Conservation (phyloP, 2,329 filamentous ascomycete species). For the Aureobasidium lini region DNA sequence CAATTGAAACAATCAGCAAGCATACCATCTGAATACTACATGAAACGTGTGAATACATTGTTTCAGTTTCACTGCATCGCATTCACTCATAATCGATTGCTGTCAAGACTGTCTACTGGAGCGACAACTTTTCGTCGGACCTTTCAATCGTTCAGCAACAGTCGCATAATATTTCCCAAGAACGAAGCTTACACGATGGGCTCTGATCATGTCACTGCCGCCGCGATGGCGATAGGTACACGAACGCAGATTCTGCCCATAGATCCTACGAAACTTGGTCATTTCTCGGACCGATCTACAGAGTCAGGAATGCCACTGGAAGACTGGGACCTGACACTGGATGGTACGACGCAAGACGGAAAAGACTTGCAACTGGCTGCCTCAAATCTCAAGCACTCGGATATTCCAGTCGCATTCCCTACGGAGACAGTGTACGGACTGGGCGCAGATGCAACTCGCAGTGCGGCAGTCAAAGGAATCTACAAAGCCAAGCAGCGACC, state of each 20-base stretch:
- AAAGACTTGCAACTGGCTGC: slow-evolving; percentile 58
- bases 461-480: slow-evolving; percentile 78
- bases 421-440: slow-evolving; percentile 97
- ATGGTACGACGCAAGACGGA: slow-evolving; percentile 36
- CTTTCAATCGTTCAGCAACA: neutral
- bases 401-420: slow-evolving; percentile 84
- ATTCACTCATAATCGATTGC: neutral
- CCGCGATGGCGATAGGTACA: neutral
- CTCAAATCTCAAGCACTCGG: slow-evolving; percentile 53
- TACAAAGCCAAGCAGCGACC: slow-evolving; percentile 85
- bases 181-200: neutral
- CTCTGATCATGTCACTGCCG: neutral
- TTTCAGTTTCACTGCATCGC: too few species aligned
- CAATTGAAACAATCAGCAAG: neutral
- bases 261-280: slow-evolving; percentile 33
- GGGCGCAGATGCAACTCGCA: slow-evolving; percentile 89
- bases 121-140: neutral
- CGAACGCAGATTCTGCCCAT: slow-evolving; percentile 33
- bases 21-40: neutral
- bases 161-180: neutral
- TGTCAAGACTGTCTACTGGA: neutral
- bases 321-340: slow-evolving; percentile 24
- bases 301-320: slow-evolving; percentile 27
- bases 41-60: neutral
- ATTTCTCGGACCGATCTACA: slow-evolving; percentile 23